A percentile compares a stretch with the other conserved stretches of the same genome.
Evolutionary conservation across 106 monocot species (phyloP).

Genomic region (Phalaenopsis aphrodite): DNA sequence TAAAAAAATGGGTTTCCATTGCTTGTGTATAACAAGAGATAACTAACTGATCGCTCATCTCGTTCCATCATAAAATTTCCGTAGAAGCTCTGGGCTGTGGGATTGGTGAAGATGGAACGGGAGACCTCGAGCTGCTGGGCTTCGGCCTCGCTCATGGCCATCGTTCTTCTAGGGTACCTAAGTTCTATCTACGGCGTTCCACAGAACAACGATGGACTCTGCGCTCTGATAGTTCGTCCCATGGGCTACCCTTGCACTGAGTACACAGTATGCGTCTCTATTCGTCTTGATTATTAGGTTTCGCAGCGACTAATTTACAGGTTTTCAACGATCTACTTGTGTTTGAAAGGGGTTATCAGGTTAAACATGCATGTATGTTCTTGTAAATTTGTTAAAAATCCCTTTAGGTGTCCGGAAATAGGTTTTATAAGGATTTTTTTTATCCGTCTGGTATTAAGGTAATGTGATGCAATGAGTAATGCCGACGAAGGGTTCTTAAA

Average conservation of each 20-base stretch:
- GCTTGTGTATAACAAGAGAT: no score
- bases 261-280: not conserved
- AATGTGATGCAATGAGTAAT: no score
- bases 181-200: not conserved
- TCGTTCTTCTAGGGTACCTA: not conserved
- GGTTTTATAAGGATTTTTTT: no score
- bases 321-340: not conserved
- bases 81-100: not conserved
- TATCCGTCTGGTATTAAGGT: no score
- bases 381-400: no score
- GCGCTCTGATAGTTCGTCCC: not conserved
- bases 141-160: not conserved
- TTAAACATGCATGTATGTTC: not conserved
- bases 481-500: no score
- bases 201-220: not conserved
- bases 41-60: no score
- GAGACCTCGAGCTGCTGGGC: not conserved
- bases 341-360: not conserved
- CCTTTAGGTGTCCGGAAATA: no score
- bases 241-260: slow-evolving; percentile 5
- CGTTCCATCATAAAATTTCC: no score
- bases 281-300: not conserved
- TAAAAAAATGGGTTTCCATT: no score
- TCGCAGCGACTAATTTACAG: not conserved
- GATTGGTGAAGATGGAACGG: not conserved